These are phyloP conservation scores for Herpomyces periplanetae DNA, from an alignment of 2,329 filamentous ascomycete genomes.

Conservation along the genomic window DNA sequence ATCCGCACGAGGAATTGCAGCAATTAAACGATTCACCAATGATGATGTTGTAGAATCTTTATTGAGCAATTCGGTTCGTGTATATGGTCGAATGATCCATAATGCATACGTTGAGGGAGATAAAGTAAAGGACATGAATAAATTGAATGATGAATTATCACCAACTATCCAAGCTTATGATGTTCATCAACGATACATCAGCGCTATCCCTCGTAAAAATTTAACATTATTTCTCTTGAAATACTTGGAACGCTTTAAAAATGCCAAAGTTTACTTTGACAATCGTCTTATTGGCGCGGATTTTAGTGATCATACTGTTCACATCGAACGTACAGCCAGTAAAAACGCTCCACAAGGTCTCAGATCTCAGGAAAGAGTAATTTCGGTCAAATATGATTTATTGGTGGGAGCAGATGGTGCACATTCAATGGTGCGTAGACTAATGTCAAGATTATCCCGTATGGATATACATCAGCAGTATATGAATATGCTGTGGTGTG, in stretches of 20 bases:
- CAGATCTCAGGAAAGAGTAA: constrained; percentile 12
- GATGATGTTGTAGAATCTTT: constrained; percentile 29
- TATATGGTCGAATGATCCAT: constrained; percentile 91
- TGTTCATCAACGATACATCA: constrained; percentile 39
- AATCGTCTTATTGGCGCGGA: constrained; percentile 75
- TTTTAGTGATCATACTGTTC: constrained; percentile 35
- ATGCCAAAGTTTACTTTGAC: constrained; percentile 67
- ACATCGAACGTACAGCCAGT: constrained; percentile 25
- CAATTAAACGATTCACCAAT: constrained; percentile 28
- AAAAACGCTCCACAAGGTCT: constrained; percentile 6
- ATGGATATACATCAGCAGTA: constrained; percentile 82
- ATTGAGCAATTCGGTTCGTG: constrained; percentile 41
- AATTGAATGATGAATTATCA: constrained; percentile 21
- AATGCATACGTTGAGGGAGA: too few species aligned
- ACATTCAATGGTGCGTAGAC: constrained; percentile 57
- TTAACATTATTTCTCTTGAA: constrained; percentile 56
- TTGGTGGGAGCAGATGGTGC: constrained; percentile 83
- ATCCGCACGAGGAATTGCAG: constrained; percentile 69
- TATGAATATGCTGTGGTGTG: constrained; percentile 87
- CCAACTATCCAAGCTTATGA: constrained; percentile 66
- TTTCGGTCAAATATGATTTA: constrained; percentile 57
- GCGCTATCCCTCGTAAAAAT: constrained; percentile 42
- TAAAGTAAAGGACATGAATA: too few species aligned
- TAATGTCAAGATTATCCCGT: constrained; percentile 72
- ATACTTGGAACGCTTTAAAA: constrained; percentile 39